A percentile compares a stretch with the other conserved stretches of the same genome.
These are phyloP conservation scores for Capronia epimyces DNA, from an alignment of 2,329 filamentous ascomycete species.

Conservation along the genomic window DNA sequence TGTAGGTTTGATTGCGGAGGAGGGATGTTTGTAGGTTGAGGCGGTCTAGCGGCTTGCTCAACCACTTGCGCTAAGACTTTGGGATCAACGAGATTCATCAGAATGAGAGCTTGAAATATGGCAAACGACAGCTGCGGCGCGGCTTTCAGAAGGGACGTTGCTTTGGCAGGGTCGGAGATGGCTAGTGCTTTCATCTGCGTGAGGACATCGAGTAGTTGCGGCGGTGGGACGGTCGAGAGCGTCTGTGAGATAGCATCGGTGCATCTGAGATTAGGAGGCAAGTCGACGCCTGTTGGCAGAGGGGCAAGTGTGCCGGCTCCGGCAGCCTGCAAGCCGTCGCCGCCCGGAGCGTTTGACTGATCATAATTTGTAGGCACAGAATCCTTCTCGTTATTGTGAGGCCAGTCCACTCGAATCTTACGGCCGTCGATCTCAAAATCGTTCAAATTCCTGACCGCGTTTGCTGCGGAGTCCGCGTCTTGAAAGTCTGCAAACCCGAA, in stretches of 20 bases:
- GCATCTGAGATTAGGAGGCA: slow-evolving; percentile 75
- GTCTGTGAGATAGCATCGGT: slow-evolving; percentile 90
- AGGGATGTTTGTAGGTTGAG: slow-evolving; percentile 24
- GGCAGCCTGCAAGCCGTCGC: slow-evolving; percentile 35
- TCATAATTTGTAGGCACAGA: slow-evolving; percentile 52
- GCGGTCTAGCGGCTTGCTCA: slow-evolving; percentile 48
- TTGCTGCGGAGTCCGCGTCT: slow-evolving; percentile 85
- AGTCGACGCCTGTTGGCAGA: slow-evolving; percentile 76
- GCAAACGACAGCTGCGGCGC: slow-evolving; percentile 91
- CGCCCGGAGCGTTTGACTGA: slow-evolving; percentile 35
- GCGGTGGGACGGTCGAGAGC: slow-evolving; percentile 75
- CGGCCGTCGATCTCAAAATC: slow-evolving; percentile 92
- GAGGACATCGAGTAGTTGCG: slow-evolving; percentile 87
- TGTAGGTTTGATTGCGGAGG: slow-evolving; percentile 35
- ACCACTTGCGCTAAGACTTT: slow-evolving; percentile 76
- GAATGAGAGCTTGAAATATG: slow-evolving; percentile 85
- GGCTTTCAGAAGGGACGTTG: slow-evolving; percentile 77
- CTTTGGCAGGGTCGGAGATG: slow-evolving; percentile 72
- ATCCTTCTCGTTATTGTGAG: slow-evolving; percentile 78
- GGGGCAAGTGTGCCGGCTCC: slow-evolving; percentile 55
- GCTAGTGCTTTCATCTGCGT: slow-evolving; percentile 90
- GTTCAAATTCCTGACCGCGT: slow-evolving; percentile 90
- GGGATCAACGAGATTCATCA: slow-evolving; percentile 88
- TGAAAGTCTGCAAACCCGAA: slow-evolving; percentile 96
- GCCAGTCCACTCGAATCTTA: slow-evolving; percentile 91